Conservation (phyloP, 169 alveolate genomes). For the Plasmodium gaboni region DNA sequence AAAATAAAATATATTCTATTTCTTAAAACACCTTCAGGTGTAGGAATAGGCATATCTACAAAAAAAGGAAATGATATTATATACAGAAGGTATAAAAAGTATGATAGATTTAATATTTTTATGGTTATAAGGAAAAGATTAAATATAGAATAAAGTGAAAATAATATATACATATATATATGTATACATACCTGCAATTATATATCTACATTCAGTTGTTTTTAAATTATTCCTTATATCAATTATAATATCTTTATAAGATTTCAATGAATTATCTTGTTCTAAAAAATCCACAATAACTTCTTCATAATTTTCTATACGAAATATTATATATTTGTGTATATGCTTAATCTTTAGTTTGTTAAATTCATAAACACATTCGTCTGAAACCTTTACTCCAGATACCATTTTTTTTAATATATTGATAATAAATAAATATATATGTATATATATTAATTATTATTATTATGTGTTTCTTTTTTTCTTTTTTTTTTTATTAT, state of each 20-base stretch:
- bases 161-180: constrained; percentile 1
- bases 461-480: background rate
- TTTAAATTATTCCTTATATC: constrained; percentile 50
- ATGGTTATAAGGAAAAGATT: background rate
- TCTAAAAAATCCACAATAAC: constrained; percentile 62
- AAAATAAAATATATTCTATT: constrained; percentile 71
- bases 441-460: background rate
- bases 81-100: background rate
- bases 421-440: background rate
- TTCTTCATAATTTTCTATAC: constrained; percentile 63
- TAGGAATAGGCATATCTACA: constrained; percentile 65
- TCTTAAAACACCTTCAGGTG: constrained; percentile 74
- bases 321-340: constrained; percentile 61
- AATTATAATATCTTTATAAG: constrained; percentile 52
- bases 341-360: constrained; percentile 65
- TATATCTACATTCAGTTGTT: constrained; percentile 70
- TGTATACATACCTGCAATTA: constrained; percentile 72
- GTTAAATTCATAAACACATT: constrained; percentile 68
- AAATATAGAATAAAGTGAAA: background rate
- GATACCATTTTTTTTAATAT: constrained; percentile 51
- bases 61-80: background rate
- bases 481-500: background rate
- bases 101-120: background rate
- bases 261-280: constrained; percentile 41
- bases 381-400: constrained; percentile 71